Base-by-base conservation (phyloP, 2,329 filamentous ascomycete species). In the Fusarium anthophilum region DNA sequence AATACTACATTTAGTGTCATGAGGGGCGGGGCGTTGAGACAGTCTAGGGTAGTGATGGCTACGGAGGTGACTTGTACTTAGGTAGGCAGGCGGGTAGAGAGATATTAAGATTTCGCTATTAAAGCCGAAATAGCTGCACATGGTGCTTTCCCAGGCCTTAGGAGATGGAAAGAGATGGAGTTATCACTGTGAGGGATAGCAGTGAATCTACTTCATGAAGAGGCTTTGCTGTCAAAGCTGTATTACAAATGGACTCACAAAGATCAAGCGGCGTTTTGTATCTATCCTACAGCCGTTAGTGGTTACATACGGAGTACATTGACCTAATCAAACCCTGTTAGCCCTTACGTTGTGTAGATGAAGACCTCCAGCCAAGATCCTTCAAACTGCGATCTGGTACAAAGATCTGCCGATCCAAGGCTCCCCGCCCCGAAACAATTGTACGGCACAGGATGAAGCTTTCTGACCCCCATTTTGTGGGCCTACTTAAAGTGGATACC, bases 121-220 rank as follows among this genome's bases (percentile, higher is more conserved):
- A 6, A 9, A 17, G 22, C 22, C 22, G 9, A 11, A 15, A 17
- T n/a, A 6, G 14, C 6, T 43, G 4, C 1, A 2, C 0, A 17
- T n/a, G 12, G 38, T n/a, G 6, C n/a, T 15, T 43, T 9, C 24
- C 5, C 6, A 24, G 41, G 14, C 22, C 9, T 11, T 43, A 4
- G 5, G 3, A n/a, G 15, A 7, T 8, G 8, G 10, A 15, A n/a
- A n/a, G 22, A 43, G 41, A n/a, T 15, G 2, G 8, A 17, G n/a
- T 17, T 14, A 10, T 11, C 22, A n/a, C 6, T 43, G 15, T 17
- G 4, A 17, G 14, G 12, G 14, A n/a, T 9, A 22, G 14, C 10
- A 6, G 12, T 2, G 7, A 10, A n/a, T 11, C 1, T n/a, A 43
- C 13, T n/a, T 14, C 13, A 15, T n/a, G 2, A n/a, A 11, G 39